Percentiles rank a stretch among this genome's conserved stretches.
Conservation (phyloP, 805 yeast genomes). For the Suhomyces canberraensis region DNA sequence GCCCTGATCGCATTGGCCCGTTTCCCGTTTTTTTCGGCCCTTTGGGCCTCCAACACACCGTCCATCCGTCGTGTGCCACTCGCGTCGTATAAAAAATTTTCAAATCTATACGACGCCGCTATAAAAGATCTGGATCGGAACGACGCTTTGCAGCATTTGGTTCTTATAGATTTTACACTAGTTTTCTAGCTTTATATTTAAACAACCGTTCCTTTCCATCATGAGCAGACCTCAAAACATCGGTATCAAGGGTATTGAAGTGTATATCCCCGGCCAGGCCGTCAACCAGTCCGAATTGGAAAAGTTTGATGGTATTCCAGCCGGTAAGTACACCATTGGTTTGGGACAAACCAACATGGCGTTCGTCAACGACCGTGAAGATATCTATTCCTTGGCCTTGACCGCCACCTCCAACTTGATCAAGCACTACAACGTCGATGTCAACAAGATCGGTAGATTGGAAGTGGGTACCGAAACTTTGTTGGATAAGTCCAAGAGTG, state of each 20-base stretch:
- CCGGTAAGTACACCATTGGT: constrained; percentile 97
- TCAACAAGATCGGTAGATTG: constrained; percentile 79
- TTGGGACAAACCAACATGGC: constrained; percentile 98
- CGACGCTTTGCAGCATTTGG: constrained; percentile 3
- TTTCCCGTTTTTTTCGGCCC: too few species aligned
- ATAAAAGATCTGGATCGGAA: neutral
- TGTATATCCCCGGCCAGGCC: constrained; percentile 79
- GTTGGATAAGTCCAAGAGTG: constrained; percentile 94
- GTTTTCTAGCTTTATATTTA: too few species aligned
- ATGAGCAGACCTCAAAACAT: constrained; percentile 68
- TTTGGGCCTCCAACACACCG: too few species aligned
- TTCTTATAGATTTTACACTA: neutral
- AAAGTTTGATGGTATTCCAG: constrained; percentile 75
- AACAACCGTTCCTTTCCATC: neutral
- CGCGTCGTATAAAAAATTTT: constrained; percentile 5
- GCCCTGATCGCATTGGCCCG: too few species aligned
- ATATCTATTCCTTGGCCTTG: constrained; percentile 88
- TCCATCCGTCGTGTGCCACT: too few species aligned
- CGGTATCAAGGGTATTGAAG: constrained; percentile 95
- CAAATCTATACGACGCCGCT: constrained; percentile 4
- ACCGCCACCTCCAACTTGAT: constrained; percentile 81
- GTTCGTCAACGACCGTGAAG: constrained; percentile 96
- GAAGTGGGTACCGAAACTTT: constrained; percentile 99
- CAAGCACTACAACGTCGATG: constrained; percentile 78
- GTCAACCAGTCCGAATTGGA: constrained; percentile 91